Evolutionary conservation across 163 green algal species (phyloP), one percentile per base, ranked within the genome.

Genomic region (Scenedesmus sp.): DNA sequence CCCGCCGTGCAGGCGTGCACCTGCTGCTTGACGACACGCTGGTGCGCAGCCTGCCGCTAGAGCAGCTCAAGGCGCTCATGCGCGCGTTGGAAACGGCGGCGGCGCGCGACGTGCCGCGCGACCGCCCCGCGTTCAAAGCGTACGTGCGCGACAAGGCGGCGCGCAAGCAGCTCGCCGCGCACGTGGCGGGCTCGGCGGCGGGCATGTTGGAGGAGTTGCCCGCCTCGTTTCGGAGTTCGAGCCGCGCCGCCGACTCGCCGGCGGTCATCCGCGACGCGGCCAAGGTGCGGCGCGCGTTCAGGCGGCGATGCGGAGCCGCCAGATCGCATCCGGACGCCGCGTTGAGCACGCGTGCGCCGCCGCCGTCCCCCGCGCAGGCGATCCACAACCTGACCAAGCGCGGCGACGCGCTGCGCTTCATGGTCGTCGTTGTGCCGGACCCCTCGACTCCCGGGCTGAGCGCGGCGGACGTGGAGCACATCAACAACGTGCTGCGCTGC

Each of bases 391-490:
- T 31, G 5, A 75, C 60, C n/a, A 47, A 24, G 4, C 20, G 20
- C 18, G 56, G 48, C 29, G 34, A 36, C 14, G 18, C 65, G 22
- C 51, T 75, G 24, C 47, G 65, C 15, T 75, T 63, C 65, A 75
- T 62, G 47, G 47, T 75, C 29, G 47, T 75, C 6, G 47, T 75
- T 18, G 65, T 75, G 20, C 47, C 65, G 2, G 47, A 75, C 51
- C 15, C 26, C 2, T 15, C 18, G 3, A 28, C 56, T 0, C 17
- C 18, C 24, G 28, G 54, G 54, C 54, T 73, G 14, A 58, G 24
- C 44, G 10, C 2, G 14, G 39, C 42, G 26, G 63, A 60, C 13
- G 2, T 58, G 11, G 44, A 58, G 24, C 63, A 60, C 29, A 20
- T 39, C 14, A 17, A 15, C 11, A 22, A 24, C 9, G 28, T 73